Conservation (phyloP, 306 rosid genomes). For the Fragaria nilgerrensis region DNA sequence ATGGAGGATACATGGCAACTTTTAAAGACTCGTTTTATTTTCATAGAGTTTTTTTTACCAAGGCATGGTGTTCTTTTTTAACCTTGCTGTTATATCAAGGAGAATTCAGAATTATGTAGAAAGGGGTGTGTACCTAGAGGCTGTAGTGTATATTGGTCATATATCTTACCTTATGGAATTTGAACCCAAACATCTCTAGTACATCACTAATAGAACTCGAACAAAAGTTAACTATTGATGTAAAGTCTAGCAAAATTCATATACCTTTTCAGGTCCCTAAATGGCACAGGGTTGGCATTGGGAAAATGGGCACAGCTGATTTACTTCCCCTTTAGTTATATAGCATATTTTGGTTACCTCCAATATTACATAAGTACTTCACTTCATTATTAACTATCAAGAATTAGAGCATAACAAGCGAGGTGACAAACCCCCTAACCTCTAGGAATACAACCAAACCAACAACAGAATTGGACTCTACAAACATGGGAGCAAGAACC, state of each 20-base stretch:
- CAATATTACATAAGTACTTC: too few species aligned
- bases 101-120: neutral
- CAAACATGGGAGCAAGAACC: too few species aligned
- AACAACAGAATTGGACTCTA: too few species aligned
- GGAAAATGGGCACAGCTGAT: too few species aligned
- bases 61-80: neutral
- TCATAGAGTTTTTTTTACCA: neutral
- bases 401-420: too few species aligned
- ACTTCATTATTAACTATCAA: too few species aligned
- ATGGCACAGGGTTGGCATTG: too few species aligned
- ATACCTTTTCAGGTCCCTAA: neutral
- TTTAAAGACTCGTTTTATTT: slow-evolving; percentile 26
- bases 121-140: neutral
- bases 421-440: too few species aligned
- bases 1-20: slow-evolving; percentile 54
- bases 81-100: neutral
- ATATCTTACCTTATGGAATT: neutral
- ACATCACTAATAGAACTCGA: neutral
- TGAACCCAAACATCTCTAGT: neutral
- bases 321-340: too few species aligned
- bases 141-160: neutral
- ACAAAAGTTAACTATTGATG: neutral
- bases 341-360: too few species aligned
- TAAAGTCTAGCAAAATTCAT: too few species aligned
- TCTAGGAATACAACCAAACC: too few species aligned